These are phyloP conservation scores for Clavispora vitiphila DNA, from an alignment of 805 yeast genomes.

Conservation along the genomic window DNA sequence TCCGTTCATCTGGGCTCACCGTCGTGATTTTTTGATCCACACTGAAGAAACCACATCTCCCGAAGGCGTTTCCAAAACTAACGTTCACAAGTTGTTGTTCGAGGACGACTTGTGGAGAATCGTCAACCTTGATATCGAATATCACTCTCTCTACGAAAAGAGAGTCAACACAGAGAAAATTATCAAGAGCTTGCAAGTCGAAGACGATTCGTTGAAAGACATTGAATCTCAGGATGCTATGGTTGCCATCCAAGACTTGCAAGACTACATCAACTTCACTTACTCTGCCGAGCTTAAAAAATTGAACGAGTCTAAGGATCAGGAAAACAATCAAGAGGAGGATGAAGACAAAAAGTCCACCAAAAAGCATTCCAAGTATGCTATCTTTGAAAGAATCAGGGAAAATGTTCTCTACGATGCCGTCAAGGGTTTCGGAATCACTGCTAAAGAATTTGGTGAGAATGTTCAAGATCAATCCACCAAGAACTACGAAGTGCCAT, in stretches of 20 bases:
- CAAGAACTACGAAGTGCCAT: conserved; percentile 37
- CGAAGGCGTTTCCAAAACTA: conserved; percentile 30
- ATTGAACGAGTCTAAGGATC: conserved; percentile 18
- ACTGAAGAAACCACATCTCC: conserved; percentile 43
- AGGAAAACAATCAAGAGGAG: conserved; percentile 20
- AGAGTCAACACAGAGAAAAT: conserved; percentile 56
- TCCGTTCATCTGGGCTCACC: conserved; percentile 92
- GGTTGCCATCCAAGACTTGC: conserved; percentile 81
- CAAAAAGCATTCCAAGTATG: conserved; percentile 56
- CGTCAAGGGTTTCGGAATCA: conserved; percentile 66
- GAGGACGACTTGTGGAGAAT: conserved; percentile 94
- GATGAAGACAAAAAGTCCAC: conserved; percentile 18
- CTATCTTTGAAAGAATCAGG: conserved; percentile 63
- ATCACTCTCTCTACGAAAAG: conserved; percentile 77
- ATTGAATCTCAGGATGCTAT: conserved; percentile 54
- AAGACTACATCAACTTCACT: conserved; percentile 74
- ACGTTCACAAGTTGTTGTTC: conserved; percentile 49
- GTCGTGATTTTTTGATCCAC: conserved; percentile 78
- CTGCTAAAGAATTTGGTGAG: conserved; percentile 78
- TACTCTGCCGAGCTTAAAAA: conserved; percentile 59
- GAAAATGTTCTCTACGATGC: conserved; percentile 59
- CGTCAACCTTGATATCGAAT: conserved; percentile 80
- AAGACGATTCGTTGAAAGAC: conserved; percentile 54
- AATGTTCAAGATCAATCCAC: conserved; percentile 63
- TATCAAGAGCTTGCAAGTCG: conserved; percentile 46